These are phyloP conservation scores for Ceratocystis colombiana DNA, from an alignment of 2,329 filamentous ascomycete genomes.

Conservation along the genomic window DNA sequence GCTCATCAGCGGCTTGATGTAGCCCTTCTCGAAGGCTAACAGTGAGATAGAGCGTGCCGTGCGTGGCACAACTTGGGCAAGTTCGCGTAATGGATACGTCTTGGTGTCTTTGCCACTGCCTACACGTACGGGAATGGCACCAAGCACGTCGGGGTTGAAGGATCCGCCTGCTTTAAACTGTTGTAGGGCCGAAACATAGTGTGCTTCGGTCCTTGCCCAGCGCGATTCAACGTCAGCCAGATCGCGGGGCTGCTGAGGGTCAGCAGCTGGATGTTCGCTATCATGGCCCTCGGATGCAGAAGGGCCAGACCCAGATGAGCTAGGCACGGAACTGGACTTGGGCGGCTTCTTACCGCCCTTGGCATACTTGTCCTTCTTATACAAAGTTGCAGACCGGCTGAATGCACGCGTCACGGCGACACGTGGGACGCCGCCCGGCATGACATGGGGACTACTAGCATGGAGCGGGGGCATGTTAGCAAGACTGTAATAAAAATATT, in stretches of 20 bases:
- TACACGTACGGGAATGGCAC: slow-evolving; percentile 36
- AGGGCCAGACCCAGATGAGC: slow-evolving; percentile 26
- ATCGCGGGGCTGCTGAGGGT: slow-evolving; percentile 40
- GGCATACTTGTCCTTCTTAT: slow-evolving; percentile 33
- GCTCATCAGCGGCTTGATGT: slow-evolving; percentile 46
- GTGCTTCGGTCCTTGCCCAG: slow-evolving; percentile 35
- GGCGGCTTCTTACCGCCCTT: slow-evolving; percentile 26
- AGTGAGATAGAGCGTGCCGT: slow-evolving; percentile 36
- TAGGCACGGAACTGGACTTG: slow-evolving; percentile 26
- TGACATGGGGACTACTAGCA: neutral
- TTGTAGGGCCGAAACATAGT: slow-evolving; percentile 36
- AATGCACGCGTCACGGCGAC: slow-evolving; percentile 29
- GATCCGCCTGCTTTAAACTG: slow-evolving; percentile 40
- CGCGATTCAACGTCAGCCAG: slow-evolving; percentile 41
- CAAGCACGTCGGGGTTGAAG: slow-evolving; percentile 44
- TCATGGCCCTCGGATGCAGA: slow-evolving; percentile 27
- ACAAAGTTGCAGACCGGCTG: slow-evolving; percentile 29
- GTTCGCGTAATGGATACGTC: slow-evolving; percentile 44
- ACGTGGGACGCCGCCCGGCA: neutral
- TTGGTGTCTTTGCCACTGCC: slow-evolving; percentile 27
- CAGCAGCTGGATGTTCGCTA: slow-evolving; percentile 30
- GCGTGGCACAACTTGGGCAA: slow-evolving; percentile 45
- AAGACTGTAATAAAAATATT: neutral
- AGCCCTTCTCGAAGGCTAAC: slow-evolving; percentile 36
- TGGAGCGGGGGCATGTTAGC: neutral